Evolutionary conservation across 805 yeast genomes (phyloP).

Genomic region (Metschnikowia santaceciliae): DNA sequence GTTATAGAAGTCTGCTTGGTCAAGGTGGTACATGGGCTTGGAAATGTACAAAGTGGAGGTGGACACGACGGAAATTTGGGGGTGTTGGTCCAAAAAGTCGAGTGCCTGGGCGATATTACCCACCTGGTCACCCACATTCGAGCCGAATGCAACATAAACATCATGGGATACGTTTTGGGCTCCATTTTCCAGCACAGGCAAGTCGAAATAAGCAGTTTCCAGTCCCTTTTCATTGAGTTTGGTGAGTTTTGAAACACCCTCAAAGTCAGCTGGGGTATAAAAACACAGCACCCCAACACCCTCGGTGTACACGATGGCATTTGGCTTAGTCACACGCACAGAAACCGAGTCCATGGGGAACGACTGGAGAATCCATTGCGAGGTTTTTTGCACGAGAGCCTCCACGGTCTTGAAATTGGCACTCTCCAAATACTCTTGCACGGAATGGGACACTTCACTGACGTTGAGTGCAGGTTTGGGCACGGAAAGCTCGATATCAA

Average conservation of each 20-base stretch:
- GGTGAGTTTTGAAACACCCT: constrained; percentile 15
- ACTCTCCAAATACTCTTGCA: constrained; percentile 59
- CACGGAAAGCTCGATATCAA: constrained; percentile 47
- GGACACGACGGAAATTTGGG: constrained; percentile 43
- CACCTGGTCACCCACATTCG: constrained; percentile 74
- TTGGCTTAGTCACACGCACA: constrained; percentile 77
- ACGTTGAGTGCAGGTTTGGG: constrained; percentile 16
- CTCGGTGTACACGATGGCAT: constrained; percentile 80
- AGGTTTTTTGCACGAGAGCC: constrained; percentile 74
- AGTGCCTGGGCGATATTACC: constrained; percentile 58
- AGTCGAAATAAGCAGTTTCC: constrained; percentile 22
- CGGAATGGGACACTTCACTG: constrained; percentile 31
- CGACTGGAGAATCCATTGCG: constrained; percentile 50
- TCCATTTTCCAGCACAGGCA: constrained; percentile 23
- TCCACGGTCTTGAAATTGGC: constrained; percentile 90
- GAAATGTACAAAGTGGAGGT: constrained; percentile 83
- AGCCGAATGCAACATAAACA: constrained; percentile 83
- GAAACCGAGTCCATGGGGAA: constrained; percentile 31
- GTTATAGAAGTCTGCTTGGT: constrained; percentile 79
- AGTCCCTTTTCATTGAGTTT: constrained; percentile 9
- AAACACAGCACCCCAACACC: constrained; percentile 84
- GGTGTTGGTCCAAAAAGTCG: constrained; percentile 35
- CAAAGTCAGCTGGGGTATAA: constrained; percentile 44
- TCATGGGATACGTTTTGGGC: constrained; percentile 36
- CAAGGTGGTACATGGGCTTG: constrained; percentile 84